phyloP scores from a whole-genome alignment of 176 grass and related monocot species.

The Juncus inflexus region DNA sequence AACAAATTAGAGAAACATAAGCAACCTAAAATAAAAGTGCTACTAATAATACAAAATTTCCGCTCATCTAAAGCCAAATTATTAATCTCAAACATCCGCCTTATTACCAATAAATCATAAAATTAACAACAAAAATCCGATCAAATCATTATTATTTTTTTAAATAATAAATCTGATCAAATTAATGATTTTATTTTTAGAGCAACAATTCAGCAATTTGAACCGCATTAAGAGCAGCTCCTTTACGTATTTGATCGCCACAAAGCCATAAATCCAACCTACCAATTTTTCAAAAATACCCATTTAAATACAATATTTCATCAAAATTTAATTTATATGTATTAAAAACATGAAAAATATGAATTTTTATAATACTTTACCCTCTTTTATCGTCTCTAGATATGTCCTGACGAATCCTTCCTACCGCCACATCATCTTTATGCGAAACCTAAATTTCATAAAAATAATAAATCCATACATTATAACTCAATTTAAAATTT shows the following conservation, averaged over 20 bases:
- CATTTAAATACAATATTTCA: neutral
- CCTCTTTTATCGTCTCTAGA: constrained; percentile 80
- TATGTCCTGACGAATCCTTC: constrained; percentile 85
- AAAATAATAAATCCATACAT: constrained; percentile 5
- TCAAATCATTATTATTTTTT: constrained; percentile 15
- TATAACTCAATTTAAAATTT: neutral
- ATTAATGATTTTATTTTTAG: constrained; percentile 21
- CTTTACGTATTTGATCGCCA: constrained; percentile 98
- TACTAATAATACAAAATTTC: no score
- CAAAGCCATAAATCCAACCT: constrained; percentile 97
- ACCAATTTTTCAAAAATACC: constrained; percentile 20
- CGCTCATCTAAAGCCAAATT: no score
- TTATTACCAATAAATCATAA: no score
- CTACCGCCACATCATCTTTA: constrained; percentile 89
- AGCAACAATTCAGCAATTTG: constrained; percentile 95
- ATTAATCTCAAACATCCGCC: no score
- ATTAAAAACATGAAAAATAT: constrained; percentile 2
- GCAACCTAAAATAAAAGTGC: no score
- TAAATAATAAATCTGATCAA: neutral
- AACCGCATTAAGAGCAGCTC: constrained; percentile 90
- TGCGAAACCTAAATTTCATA: constrained; percentile 65
- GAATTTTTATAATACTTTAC: constrained; percentile 32
- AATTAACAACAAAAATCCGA: neutral
- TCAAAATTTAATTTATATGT: neutral
- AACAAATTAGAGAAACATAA: no score